These are phyloP conservation scores for Paralagenidium karlingii DNA, from an alignment of 352 stramenopile species.

Conservation along the genomic window DNA sequence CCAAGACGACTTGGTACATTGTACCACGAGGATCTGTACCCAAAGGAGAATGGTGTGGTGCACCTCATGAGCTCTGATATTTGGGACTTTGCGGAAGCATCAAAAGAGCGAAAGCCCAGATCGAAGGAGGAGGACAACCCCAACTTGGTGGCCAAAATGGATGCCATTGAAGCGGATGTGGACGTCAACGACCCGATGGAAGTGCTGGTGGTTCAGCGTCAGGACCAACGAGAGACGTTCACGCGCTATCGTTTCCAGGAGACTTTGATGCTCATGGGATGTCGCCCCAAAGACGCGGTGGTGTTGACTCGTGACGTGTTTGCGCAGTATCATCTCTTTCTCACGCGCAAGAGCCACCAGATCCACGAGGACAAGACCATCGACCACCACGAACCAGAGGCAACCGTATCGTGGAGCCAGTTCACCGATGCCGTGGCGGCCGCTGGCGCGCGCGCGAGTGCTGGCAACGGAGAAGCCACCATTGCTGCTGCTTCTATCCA, in stretches of 20 bases:
- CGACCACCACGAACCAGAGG: not conserved
- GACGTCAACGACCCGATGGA: slow-evolving; percentile 69
- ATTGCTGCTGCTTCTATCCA: too few relatives aligned
- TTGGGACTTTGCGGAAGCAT: too few relatives aligned
- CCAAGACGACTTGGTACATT: too few relatives aligned
- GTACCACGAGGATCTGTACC: too few relatives aligned
- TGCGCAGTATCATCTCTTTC: slow-evolving; percentile 35
- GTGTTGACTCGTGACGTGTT: slow-evolving; percentile 61
- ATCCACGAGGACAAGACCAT: not conserved
- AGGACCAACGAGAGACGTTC: slow-evolving; percentile 43
- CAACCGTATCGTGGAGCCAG: not conserved
- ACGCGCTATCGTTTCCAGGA: slow-evolving; percentile 77
- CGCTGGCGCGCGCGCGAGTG: not conserved
- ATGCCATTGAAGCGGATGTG: slow-evolving; percentile 33
- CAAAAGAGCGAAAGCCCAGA: too few relatives aligned
- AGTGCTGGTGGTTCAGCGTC: slow-evolving; percentile 42
- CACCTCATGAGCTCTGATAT: too few relatives aligned
- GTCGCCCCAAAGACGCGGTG: slow-evolving; percentile 57
- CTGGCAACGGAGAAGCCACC: not conserved
- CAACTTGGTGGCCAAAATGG: too few relatives aligned
- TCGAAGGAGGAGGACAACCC: too few relatives aligned
- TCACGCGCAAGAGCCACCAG: slow-evolving; percentile 1
- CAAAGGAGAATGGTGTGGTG: too few relatives aligned
- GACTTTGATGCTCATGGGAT: slow-evolving; percentile 83
- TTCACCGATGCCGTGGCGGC: not conserved